Conservation (phyloP, 495 filamentous ascomycete genomes). For the Penicillium salamii region DNA sequence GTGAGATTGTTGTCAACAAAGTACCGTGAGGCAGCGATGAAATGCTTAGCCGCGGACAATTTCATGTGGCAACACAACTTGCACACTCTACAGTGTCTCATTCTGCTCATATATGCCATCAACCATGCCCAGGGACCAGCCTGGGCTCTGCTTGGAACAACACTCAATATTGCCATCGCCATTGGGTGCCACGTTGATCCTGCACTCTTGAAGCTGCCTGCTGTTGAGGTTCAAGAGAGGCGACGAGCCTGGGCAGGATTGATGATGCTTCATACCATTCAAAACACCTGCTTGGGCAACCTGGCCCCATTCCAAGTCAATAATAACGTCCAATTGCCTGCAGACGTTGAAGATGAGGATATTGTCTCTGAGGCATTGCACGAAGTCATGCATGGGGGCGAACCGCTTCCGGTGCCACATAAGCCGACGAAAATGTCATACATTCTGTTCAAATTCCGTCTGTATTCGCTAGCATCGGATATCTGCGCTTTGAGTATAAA, state of each 20-base stretch:
- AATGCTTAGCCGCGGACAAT: slow-evolving; percentile 6
- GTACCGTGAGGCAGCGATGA: slow-evolving; percentile 7
- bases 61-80: slow-evolving; percentile 10
- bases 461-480: slow-evolving; percentile 8
- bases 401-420: neutral
- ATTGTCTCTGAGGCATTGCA: too few species aligned
- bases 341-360: neutral
- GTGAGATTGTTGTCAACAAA: neutral
- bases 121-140: slow-evolving; percentile 12
- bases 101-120: slow-evolving; percentile 8
- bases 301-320: slow-evolving; percentile 1
- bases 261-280: slow-evolving; percentile 13
- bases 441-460: slow-evolving; percentile 13
- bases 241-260: slow-evolving; percentile 12
- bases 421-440: slow-evolving; percentile 10
- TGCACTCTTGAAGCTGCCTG: neutral
- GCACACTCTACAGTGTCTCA: neutral
- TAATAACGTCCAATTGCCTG: neutral
- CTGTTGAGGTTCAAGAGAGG: slow-evolving; percentile 7
- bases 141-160: slow-evolving; percentile 11
- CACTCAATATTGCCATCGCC: slow-evolving; percentile 10
- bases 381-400: too few species aligned
- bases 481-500: neutral
- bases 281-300: slow-evolving; percentile 12
- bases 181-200: slow-evolving; percentile 15